Evolutionary conservation across 768 basidiomycete species (phyloP).

Genomic region (Mycena rosella): DNA sequence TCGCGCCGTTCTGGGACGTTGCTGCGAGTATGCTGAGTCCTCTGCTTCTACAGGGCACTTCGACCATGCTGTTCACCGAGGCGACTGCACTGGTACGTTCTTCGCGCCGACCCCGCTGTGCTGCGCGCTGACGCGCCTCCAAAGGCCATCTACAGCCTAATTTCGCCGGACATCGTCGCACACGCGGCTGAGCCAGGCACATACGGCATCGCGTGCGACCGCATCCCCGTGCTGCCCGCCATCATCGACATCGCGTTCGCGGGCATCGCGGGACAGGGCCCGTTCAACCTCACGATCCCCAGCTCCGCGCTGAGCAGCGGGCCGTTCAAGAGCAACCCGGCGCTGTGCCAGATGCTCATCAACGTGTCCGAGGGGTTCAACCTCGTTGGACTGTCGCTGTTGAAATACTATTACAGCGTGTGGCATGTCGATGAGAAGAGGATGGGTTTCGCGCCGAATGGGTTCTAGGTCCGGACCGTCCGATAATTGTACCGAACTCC

Average conservation of each 20-base stretch:
- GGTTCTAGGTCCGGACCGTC: conserved; percentile 19
- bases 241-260: conserved; percentile 50
- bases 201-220: conserved; percentile 50
- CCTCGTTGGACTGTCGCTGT: conserved; percentile 48
- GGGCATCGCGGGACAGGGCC: conserved; percentile 37
- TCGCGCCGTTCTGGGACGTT: conserved; percentile 41
- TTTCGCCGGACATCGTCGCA: conserved; percentile 53
- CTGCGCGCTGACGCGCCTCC: background rate
- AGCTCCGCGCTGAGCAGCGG: conserved; percentile 53
- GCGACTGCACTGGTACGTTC: conserved; percentile 44
- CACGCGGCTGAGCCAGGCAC: conserved; percentile 48
- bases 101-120: too few species aligned
- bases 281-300: conserved; percentile 53
- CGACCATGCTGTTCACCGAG: conserved; percentile 48
- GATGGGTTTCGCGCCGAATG: conserved; percentile 48
- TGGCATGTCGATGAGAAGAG: conserved; percentile 42
- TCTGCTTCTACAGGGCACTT: conserved; percentile 12
- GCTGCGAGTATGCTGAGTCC: background rate
- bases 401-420: conserved; percentile 53
- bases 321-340: conserved; percentile 48
- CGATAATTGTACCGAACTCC: too few species aligned
- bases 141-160: conserved; percentile 50
- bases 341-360: conserved; percentile 54
- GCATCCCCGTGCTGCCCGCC: conserved; percentile 47
- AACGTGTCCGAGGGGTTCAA: conserved; percentile 47